A percentile compares a stretch with the other conserved stretches of the same genome.
These are phyloP conservation scores for Cyberlindnera nakhonratchasimensis DNA, from an alignment of 805 yeast species.

Conservation along the genomic window DNA sequence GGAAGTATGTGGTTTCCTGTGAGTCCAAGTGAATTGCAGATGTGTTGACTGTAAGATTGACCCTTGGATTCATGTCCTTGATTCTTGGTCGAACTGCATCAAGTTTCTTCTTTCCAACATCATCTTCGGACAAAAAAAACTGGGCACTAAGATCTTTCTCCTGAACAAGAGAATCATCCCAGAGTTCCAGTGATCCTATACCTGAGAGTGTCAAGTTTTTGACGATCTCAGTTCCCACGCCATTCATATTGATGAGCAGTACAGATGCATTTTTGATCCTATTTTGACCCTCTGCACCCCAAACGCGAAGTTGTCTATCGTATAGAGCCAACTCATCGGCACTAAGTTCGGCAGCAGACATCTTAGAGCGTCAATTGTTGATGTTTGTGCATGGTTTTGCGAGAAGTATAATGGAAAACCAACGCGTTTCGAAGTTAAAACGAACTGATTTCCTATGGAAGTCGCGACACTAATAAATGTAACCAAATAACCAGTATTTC, in stretches of 20 bases:
- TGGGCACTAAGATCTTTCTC: slow-evolving; percentile 70
- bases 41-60: slow-evolving; percentile 47
- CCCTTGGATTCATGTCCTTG: slow-evolving; percentile 77
- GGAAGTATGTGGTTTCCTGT: slow-evolving; percentile 37
- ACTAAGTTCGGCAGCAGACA: slow-evolving; percentile 23
- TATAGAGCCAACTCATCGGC: slow-evolving; percentile 86
- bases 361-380: too few relatives aligned
- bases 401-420: background rate
- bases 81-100: slow-evolving; percentile 54
- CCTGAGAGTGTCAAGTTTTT: slow-evolving; percentile 90
- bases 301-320: slow-evolving; percentile 89
- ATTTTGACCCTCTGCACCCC: slow-evolving; percentile 94
- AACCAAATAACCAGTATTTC: too few relatives aligned
- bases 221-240: slow-evolving; percentile 75
- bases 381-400: too few relatives aligned
- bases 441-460: too few relatives aligned
- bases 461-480: too few relatives aligned
- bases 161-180: slow-evolving; percentile 52
- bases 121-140: slow-evolving; percentile 59
- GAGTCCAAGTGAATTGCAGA: slow-evolving; percentile 20
- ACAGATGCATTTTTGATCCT: slow-evolving; percentile 68
- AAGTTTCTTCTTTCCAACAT: slow-evolving; percentile 54
- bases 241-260: slow-evolving; percentile 67
- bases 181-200: slow-evolving; percentile 68
- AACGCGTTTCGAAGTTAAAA: background rate